A percentile compares a stretch with the other conserved stretches of the same genome.
Conservation (phyloP, 257 asterid genomes). For the Plantago ovata region DNA sequence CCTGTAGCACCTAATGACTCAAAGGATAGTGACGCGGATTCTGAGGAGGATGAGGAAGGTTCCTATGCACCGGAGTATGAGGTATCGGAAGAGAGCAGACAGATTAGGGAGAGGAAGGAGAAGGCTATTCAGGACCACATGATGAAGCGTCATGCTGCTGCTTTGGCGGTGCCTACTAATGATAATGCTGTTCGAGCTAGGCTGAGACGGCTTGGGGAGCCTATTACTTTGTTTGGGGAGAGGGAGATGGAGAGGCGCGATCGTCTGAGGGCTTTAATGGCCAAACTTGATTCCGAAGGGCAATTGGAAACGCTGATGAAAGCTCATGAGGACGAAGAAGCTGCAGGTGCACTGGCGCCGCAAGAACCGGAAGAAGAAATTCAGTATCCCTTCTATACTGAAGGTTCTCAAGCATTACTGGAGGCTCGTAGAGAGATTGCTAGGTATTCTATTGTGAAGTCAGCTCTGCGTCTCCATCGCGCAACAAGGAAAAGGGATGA, state of each 20-base stretch:
- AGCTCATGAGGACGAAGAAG: conserved; percentile 94
- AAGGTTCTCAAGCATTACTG: conserved; percentile 66
- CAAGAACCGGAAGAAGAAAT: conserved; percentile 70
- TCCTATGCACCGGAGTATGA: conserved; percentile 74
- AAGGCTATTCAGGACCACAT: conserved; percentile 83
- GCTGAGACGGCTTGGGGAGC: conserved; percentile 87
- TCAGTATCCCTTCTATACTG: conserved; percentile 85
- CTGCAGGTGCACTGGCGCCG: conserved; percentile 41
- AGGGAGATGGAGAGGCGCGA: conserved; percentile 98
- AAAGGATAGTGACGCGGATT: conserved; percentile 50
- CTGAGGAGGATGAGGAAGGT: conserved; percentile 57
- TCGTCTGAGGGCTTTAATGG: conserved; percentile 74
- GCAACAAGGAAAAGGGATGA: conserved; percentile 83
- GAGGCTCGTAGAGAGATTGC: conserved; percentile 74
- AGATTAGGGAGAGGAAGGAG: conserved; percentile 68
- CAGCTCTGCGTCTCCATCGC: conserved; percentile 75
- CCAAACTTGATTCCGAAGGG: conserved; percentile 75
- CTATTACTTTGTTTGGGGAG: conserved; percentile 89
- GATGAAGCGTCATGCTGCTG: conserved; percentile 87
- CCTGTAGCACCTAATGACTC: conserved; percentile 48
- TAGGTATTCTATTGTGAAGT: conserved; percentile 68
- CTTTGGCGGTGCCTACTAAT: conserved; percentile 89
- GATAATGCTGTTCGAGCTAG: conserved; percentile 85
- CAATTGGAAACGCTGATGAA: conserved; percentile 89
- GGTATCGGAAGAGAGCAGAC: conserved; percentile 74